Evolutionary conservation across 371 early-diverging fungal species (phyloP).

Genomic region (Mucor plumbeus): DNA sequence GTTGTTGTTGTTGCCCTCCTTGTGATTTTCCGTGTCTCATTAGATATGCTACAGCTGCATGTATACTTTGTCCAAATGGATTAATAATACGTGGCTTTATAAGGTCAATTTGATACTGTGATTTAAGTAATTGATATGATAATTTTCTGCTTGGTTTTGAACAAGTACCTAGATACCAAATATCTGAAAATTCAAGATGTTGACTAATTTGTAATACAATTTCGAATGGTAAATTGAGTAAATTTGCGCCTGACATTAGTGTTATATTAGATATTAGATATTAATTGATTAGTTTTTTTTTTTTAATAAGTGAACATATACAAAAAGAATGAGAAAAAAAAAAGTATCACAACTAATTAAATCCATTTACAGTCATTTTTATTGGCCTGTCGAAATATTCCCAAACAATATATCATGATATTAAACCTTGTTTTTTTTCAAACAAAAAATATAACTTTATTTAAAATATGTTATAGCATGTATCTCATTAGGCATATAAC

Average conservation of each 20-base stretch:
- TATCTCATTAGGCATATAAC: no score
- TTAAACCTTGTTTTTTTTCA: no score
- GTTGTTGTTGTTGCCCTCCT: not conserved
- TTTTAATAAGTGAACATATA: no score
- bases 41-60: constrained; percentile 34
- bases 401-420: no score
- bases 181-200: constrained; percentile 37
- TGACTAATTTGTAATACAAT: constrained; percentile 34
- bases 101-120: constrained; percentile 45
- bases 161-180: constrained; percentile 45
- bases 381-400: not conserved
- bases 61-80: constrained; percentile 34
- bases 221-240: constrained; percentile 37
- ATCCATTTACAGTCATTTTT: not conserved
- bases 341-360: no score
- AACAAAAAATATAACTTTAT: no score
- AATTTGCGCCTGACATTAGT: not conserved
- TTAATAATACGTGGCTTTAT: constrained; percentile 34
- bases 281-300: not conserved
- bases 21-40: constrained; percentile 6
- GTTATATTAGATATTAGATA: not conserved
- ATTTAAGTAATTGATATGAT: constrained; percentile 38
- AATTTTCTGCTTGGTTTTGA: constrained; percentile 34
- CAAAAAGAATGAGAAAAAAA: constrained; percentile 11
- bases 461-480: no score